These are phyloP conservation scores for Malassezia pachydermatis DNA, from an alignment of 1,284 basidiomycete species.

Conservation along the genomic window DNA sequence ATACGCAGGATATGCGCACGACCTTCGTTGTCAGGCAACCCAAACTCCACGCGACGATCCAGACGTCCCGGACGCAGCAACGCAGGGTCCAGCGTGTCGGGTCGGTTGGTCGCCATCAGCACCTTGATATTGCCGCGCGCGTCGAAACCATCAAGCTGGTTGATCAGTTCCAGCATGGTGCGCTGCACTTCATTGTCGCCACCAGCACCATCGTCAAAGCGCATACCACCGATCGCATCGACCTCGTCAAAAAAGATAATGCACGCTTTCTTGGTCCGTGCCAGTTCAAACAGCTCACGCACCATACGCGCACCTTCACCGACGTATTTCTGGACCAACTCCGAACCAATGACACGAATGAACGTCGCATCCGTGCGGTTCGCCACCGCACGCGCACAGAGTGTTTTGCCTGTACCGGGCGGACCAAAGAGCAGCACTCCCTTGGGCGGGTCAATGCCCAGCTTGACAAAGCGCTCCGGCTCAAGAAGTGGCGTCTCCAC, in stretches of 20 bases:
- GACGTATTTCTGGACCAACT: conserved; percentile 98
- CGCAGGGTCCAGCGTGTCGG: conserved; percentile 95
- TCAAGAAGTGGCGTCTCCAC: conserved; percentile 81
- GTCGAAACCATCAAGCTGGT: conserved; percentile 97
- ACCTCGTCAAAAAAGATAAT: conserved; percentile 99
- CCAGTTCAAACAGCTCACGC: conserved; percentile 97
- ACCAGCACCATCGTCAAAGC: conserved; percentile 96
- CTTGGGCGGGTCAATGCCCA: conserved; percentile 98
- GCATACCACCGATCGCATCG: conserved; percentile 94
- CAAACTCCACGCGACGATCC: conserved; percentile 91
- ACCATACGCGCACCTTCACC: conserved; percentile 99
- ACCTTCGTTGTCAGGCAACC: conserved; percentile 87
- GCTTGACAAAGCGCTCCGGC: conserved; percentile 94
- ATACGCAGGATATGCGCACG: conserved; percentile 93
- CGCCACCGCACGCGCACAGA: conserved; percentile 94
- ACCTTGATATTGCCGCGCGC: conserved; percentile 98
- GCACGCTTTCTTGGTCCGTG: conserved; percentile 94
- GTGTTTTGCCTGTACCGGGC: conserved; percentile 95
- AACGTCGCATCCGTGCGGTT: conserved; percentile 99
- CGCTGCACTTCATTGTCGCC: conserved; percentile 98
- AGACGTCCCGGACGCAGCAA: conserved; percentile 89
- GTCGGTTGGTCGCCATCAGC: conserved; percentile 97
- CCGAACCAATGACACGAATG: conserved; percentile 96
- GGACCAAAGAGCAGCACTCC: conserved; percentile 90
- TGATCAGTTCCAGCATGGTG: conserved; percentile 99